Percentiles rank a stretch among this genome's conserved stretches.
phyloP scores from a whole-genome alignment of 2,329 filamentous ascomycete genomes.

The Stemphylium lycopersici region DNA sequence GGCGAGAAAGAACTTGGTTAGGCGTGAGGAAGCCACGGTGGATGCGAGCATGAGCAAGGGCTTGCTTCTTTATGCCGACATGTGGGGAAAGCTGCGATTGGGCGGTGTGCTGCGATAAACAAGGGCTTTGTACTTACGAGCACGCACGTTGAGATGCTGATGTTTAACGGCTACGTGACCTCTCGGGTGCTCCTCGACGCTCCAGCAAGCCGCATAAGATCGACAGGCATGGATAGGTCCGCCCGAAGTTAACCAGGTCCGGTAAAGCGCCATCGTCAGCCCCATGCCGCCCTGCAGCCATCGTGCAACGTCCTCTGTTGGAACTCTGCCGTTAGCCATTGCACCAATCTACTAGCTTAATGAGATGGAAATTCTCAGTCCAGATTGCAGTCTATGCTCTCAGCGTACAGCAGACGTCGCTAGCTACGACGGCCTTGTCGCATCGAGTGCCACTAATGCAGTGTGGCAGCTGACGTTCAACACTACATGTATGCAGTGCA shows the following conservation, averaged over 20 bases:
- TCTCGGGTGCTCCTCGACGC: slow-evolving; percentile 2
- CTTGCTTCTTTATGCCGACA: slow-evolving; percentile 11
- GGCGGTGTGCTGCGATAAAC: slow-evolving; percentile 20
- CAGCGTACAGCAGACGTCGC: too few relatives aligned
- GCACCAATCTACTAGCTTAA: neutral
- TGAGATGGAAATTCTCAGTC: neutral
- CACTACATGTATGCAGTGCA: too few relatives aligned
- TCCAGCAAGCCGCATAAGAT: slow-evolving; percentile 7
- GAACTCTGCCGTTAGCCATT: neutral
- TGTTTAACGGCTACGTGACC: slow-evolving; percentile 17
- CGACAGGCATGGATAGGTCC: slow-evolving; percentile 1
- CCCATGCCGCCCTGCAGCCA: slow-evolving; percentile 7
- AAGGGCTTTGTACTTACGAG: slow-evolving; percentile 10
- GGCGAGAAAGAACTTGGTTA: slow-evolving; percentile 54
- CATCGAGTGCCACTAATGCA: too few relatives aligned
- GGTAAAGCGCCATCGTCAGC: slow-evolving; percentile 12
- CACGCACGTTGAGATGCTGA: slow-evolving; percentile 9
- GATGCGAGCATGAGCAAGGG: neutral
- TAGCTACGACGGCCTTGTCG: too few relatives aligned
- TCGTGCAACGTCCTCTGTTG: slow-evolving; percentile 14
- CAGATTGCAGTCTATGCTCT: too few relatives aligned
- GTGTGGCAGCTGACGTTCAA: neutral
- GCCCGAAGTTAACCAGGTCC: slow-evolving; percentile 1
- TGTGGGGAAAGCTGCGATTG: slow-evolving; percentile 15
- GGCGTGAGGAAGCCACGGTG: slow-evolving; percentile 18